A percentile compares a stretch with the other conserved stretches of the same genome.
Conservation (phyloP, 2,329 filamentous ascomycete species). For the Claviceps citrina region DNA sequence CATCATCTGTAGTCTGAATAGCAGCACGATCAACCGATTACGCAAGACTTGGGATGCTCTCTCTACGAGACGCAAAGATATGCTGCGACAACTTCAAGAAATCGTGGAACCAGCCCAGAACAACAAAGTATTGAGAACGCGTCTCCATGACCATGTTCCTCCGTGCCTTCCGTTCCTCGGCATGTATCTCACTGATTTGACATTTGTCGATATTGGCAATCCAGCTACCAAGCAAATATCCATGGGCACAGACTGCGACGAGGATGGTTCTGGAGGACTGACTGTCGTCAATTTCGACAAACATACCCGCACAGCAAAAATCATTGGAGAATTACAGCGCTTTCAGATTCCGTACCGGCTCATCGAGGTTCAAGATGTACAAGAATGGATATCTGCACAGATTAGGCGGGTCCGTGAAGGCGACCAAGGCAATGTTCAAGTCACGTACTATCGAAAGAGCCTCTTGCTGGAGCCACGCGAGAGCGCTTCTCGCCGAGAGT, state of each 20-base stretch:
- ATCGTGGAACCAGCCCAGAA: slow-evolving; percentile 85
- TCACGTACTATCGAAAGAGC: slow-evolving; percentile 63
- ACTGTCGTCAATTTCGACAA: slow-evolving; percentile 97
- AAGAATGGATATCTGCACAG: slow-evolving; percentile 81
- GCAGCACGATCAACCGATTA: slow-evolving; percentile 75
- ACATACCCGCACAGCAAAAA: slow-evolving; percentile 83
- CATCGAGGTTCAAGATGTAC: slow-evolving; percentile 68
- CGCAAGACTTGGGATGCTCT: slow-evolving; percentile 86
- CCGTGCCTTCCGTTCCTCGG: slow-evolving; percentile 92
- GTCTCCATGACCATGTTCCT: slow-evolving; percentile 71
- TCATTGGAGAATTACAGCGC: slow-evolving; percentile 86
- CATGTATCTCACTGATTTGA: slow-evolving; percentile 90
- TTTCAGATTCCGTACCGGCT: slow-evolving; percentile 91
- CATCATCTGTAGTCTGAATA: slow-evolving; percentile 86
- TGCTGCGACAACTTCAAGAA: slow-evolving; percentile 63
- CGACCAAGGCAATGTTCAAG: slow-evolving; percentile 40
- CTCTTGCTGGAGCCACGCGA: slow-evolving; percentile 68
- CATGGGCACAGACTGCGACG: slow-evolving; percentile 30
- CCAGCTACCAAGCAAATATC: slow-evolving; percentile 63
- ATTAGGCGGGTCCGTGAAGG: slow-evolving; percentile 57
- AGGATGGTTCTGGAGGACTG: slow-evolving; percentile 50
- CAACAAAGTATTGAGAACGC: slow-evolving; percentile 70
- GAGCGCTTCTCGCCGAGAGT: slow-evolving; percentile 18
- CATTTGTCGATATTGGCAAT: slow-evolving; percentile 91
- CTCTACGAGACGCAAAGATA: slow-evolving; percentile 66